These are phyloP conservation scores for Ophiostoma montium DNA, from an alignment of 2,329 filamentous ascomycete genomes.

Conservation along the genomic window DNA sequence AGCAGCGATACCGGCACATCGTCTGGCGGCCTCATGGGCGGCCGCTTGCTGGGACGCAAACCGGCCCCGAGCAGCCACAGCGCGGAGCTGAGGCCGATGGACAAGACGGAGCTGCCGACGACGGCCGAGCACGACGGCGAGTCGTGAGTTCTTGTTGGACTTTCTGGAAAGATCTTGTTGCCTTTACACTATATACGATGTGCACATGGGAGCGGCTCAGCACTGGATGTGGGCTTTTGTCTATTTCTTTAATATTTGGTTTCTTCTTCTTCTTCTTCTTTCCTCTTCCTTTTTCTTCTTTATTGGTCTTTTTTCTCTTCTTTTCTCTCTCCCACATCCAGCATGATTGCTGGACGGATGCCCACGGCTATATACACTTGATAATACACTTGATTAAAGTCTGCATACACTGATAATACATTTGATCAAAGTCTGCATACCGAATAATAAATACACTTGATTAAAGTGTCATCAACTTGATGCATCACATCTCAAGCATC, in stretches of 20 bases:
- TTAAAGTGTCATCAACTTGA: too few relatives aligned
- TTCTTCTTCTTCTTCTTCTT: neutral
- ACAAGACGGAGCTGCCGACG: constrained; percentile 14
- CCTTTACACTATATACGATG: neutral
- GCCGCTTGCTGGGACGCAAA: constrained; percentile 63
- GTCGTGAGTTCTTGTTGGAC: too few relatives aligned
- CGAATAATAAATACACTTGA: too few relatives aligned
- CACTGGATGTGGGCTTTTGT: neutral
- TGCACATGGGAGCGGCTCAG: neutral
- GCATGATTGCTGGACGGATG: too few relatives aligned
- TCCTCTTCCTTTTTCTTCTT: neutral
- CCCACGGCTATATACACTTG: too few relatives aligned
- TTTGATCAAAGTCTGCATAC: too few relatives aligned
- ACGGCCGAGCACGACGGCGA: neutral
- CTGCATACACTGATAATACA: too few relatives aligned
- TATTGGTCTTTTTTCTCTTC: neutral
- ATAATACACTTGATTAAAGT: too few relatives aligned
- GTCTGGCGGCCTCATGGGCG: constrained; percentile 26
- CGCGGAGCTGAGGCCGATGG: constrained; percentile 48
- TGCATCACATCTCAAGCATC: too few relatives aligned
- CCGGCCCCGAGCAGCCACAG: constrained; percentile 56
- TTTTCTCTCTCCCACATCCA: neutral
- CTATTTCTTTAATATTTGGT: neutral
- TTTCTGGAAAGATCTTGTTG: too few relatives aligned
- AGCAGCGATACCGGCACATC: constrained; percentile 21